These are phyloP conservation scores for Aegilops umbellulata DNA, from an alignment of 176 grass and related monocot genomes.

Conservation along the genomic window DNA sequence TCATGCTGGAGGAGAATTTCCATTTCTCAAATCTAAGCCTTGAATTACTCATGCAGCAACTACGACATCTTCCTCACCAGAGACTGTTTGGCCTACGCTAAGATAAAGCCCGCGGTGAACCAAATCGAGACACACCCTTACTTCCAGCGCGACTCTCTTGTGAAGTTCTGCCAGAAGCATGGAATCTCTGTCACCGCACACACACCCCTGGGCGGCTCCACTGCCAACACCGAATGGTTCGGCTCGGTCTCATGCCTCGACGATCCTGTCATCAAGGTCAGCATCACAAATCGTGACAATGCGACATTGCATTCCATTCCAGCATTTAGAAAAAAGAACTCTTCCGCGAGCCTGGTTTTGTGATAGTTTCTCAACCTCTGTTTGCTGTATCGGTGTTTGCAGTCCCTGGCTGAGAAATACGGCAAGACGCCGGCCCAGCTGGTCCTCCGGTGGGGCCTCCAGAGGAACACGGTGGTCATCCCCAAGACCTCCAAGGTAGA, in stretches of 20 bases:
- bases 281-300: neutral
- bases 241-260: slow-evolving; percentile 80
- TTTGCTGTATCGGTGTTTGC: neutral
- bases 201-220: slow-evolving; percentile 77
- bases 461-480: slow-evolving; percentile 88
- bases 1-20: neutral
- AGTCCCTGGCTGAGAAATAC: slow-evolving; percentile 81
- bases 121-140: slow-evolving; percentile 92
- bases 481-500: slow-evolving; percentile 86
- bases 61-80: slow-evolving; percentile 95
- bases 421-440: slow-evolving; percentile 67
- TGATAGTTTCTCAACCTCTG: neutral
- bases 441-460: slow-evolving; percentile 73
- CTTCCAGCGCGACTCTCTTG: slow-evolving; percentile 86
- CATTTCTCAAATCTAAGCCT: neutral
- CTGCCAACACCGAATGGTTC: slow-evolving; percentile 82
- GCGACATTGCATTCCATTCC: too few species aligned
- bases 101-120: slow-evolving; percentile 93
- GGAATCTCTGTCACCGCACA: slow-evolving; percentile 82
- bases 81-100: slow-evolving; percentile 78
- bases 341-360: neutral
- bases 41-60: slow-evolving; percentile 62
- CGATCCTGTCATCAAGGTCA: slow-evolving; percentile 80
- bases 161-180: slow-evolving; percentile 98
- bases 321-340: neutral